A percentile compares a stretch with the other conserved stretches of the same genome.
Conservation (phyloP, 2,329 filamentous ascomycete species). For the Amauroascus niger region DNA sequence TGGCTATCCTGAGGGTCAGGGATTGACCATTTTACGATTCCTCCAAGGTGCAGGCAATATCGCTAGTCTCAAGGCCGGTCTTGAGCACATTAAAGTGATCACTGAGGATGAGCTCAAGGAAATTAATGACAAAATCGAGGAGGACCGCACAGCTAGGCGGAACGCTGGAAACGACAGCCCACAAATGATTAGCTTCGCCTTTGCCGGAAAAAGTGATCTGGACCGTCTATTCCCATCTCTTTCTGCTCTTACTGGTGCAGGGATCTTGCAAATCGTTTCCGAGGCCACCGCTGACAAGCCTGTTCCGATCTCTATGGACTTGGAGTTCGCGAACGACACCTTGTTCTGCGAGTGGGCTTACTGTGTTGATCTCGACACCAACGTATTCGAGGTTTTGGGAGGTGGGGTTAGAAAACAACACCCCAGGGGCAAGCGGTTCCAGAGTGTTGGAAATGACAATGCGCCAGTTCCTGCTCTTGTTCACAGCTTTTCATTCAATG, state of each 20-base stretch:
- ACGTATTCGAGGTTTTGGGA: slow-evolving; percentile 16
- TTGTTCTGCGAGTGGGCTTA: slow-evolving; percentile 24
- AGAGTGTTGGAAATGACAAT: slow-evolving; percentile 12
- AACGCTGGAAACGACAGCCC: background rate
- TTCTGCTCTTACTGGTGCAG: slow-evolving; percentile 16
- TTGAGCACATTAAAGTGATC: slow-evolving; percentile 17
- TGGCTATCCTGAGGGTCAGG: slow-evolving; percentile 23
- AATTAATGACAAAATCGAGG: slow-evolving; percentile 5
- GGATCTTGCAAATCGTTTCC: slow-evolving; percentile 18
- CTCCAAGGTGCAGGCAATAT: slow-evolving; percentile 20
- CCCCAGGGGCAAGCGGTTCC: slow-evolving; percentile 11
- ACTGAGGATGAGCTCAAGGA: slow-evolving; percentile 10
- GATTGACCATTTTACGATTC: slow-evolving; percentile 20
- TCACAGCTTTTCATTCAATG: slow-evolving; percentile 4
- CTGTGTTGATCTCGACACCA: slow-evolving; percentile 22
- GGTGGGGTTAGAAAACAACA: slow-evolving; percentile 6
- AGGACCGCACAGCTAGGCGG: background rate
- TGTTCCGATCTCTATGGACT: slow-evolving; percentile 13
- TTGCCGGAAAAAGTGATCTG: background rate
- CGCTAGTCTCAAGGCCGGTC: slow-evolving; percentile 18
- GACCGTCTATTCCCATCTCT: slow-evolving; percentile 15
- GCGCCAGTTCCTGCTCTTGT: slow-evolving; percentile 15
- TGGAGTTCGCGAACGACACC: slow-evolving; percentile 20
- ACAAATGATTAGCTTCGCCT: background rate
- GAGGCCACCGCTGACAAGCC: slow-evolving; percentile 14